Conservation (phyloP, 108 stramenopile species). For the Nitzschia palea region DNA sequence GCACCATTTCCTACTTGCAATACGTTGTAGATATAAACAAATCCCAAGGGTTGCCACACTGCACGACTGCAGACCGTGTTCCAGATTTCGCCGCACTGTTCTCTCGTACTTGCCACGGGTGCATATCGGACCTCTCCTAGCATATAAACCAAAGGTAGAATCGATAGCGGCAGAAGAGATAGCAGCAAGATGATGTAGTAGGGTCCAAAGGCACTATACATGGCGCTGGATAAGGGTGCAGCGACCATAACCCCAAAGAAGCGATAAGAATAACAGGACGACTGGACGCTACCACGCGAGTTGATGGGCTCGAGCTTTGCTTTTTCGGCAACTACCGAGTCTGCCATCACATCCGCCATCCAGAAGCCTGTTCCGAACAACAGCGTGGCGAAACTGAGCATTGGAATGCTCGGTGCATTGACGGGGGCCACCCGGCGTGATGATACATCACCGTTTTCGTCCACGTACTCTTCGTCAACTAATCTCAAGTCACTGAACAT, state of each 20-base stretch:
- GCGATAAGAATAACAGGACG: slow-evolving; percentile 78
- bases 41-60: slow-evolving; percentile 88
- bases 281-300: slow-evolving; percentile 71
- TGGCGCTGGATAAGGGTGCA: slow-evolving; percentile 59
- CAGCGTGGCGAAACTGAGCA: slow-evolving; percentile 48
- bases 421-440: slow-evolving; percentile 22
- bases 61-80: slow-evolving; percentile 80
- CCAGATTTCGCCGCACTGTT: slow-evolving; percentile 84
- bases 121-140: slow-evolving; percentile 61
- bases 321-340: slow-evolving; percentile 84
- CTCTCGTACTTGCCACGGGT: slow-evolving; percentile 47
- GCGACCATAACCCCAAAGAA: slow-evolving; percentile 79
- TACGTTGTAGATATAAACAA: slow-evolving; percentile 87
- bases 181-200: slow-evolving; percentile 52
- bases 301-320: slow-evolving; percentile 78
- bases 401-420: slow-evolving; percentile 64
- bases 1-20: slow-evolving; percentile 84
- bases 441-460: slow-evolving; percentile 8
- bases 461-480: slow-evolving; percentile 10
- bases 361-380: slow-evolving; percentile 74
- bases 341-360: slow-evolving; percentile 87
- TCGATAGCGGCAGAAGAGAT: slow-evolving; percentile 59
- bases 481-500: slow-evolving; percentile 46
- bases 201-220: slow-evolving; percentile 66
- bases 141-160: slow-evolving; percentile 57